Evolutionary conservation across 2,329 filamentous ascomycete species (phyloP).

Genomic region (Lecanicillium sp.): DNA sequence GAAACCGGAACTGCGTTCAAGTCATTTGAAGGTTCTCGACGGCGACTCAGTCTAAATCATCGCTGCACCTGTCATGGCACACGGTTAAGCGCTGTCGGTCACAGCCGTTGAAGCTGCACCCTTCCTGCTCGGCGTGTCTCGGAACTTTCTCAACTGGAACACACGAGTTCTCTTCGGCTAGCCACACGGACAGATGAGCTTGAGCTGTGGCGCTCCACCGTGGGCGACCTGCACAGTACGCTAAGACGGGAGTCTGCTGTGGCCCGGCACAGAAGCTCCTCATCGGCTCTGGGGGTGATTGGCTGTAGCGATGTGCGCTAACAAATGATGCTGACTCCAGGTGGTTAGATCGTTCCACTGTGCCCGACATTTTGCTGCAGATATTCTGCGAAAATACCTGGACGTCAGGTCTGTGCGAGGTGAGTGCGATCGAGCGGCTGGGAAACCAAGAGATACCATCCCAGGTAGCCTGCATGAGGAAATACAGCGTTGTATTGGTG

Average conservation of each 20-base stretch:
- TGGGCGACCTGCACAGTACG: not conserved
- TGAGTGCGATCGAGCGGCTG: conserved; percentile 7
- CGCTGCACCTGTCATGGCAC: not conserved
- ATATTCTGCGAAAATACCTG: conserved; percentile 1
- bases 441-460: not conserved
- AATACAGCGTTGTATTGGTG: no score
- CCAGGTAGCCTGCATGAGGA: no score
- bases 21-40: not conserved
- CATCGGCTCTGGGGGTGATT: conserved; percentile 4
- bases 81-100: not conserved
- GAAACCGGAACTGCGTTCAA: not conserved
- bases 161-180: not conserved
- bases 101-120: conserved; percentile 4
- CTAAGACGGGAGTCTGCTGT: no score
- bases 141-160: conserved; percentile 3
- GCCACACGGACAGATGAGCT: conserved; percentile 6
- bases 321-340: not conserved
- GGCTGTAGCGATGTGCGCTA: not conserved
- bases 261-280: not conserved
- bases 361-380: not conserved
- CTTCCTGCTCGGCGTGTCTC: conserved; percentile 1
- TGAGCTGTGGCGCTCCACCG: not conserved
- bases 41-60: not conserved
- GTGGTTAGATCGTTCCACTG: conserved; percentile 8
- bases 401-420: conserved; percentile 10